Conservation (phyloP, 371 early-diverging fungal species). For the Mortierella sp. region DNA sequence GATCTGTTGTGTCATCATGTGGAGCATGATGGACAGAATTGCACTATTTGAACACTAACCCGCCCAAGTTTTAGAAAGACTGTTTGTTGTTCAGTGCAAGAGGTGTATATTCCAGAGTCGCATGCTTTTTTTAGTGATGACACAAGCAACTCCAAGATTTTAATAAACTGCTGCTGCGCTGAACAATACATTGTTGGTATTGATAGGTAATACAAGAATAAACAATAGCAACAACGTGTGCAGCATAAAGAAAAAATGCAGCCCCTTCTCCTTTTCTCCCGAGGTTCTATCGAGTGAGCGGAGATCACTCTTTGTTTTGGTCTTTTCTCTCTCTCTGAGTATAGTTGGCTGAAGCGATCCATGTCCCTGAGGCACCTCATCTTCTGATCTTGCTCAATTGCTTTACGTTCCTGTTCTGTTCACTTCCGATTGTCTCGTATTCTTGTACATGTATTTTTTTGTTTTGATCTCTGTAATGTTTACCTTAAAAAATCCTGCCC, state of each 20-base stretch:
- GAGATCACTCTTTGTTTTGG: background rate
- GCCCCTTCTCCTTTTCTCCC: background rate
- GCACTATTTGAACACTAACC: background rate
- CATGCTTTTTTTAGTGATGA: background rate
- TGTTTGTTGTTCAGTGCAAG: too few relatives aligned
- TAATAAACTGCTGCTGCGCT: background rate
- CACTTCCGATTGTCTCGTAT: background rate
- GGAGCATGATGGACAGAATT: background rate
- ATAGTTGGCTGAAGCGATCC: too few relatives aligned
- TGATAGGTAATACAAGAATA: background rate
- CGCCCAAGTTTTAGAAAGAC: background rate
- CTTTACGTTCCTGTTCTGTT: background rate
- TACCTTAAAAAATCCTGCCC: slow-evolving; percentile 78
- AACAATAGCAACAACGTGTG: background rate
- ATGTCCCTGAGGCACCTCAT: background rate
- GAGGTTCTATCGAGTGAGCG: background rate
- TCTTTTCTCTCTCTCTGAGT: too few relatives aligned
- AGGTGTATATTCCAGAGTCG: too few relatives aligned
- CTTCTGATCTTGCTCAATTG: background rate
- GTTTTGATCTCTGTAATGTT: background rate
- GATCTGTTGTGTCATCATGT: too few relatives aligned
- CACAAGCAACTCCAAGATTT: background rate
- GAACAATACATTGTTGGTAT: background rate
- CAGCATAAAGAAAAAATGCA: background rate
- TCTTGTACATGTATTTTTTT: too few relatives aligned